phyloP scores from a whole-genome alignment of 805 yeast genomes.

The Suhomyces tanzawaensis region DNA sequence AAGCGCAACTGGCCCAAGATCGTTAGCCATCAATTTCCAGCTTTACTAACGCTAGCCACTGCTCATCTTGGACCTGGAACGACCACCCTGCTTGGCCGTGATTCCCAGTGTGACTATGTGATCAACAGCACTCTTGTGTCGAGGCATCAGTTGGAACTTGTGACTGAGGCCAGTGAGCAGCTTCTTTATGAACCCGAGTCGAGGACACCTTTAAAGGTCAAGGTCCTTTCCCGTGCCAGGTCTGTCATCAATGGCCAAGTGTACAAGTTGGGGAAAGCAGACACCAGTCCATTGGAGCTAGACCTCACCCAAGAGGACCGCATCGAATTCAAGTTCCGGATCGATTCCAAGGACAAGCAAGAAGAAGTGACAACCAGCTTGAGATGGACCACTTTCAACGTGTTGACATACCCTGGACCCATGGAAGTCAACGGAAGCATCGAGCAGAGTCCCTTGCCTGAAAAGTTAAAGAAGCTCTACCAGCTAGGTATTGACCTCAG shows the following conservation, averaged over 20 bases:
- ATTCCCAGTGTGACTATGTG: constrained; percentile 24
- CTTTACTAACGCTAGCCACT: constrained; percentile 1
- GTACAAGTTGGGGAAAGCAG: constrained; percentile 17
- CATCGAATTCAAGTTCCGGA: constrained; percentile 10
- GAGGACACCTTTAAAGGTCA: constrained; percentile 19
- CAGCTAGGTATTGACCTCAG: constrained; percentile 18
- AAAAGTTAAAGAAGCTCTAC: constrained; percentile 6
- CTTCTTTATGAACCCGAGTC: not conserved
- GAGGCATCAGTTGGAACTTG: constrained; percentile 26
- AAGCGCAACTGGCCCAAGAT: no score
- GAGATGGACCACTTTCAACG: constrained; percentile 11
- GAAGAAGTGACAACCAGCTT: constrained; percentile 7
- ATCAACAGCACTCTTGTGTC: constrained; percentile 31
- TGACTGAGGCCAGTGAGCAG: constrained; percentile 11
- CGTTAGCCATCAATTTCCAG: no score
- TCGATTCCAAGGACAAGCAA: constrained; percentile 3
- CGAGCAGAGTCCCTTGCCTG: not conserved
- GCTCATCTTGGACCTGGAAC: constrained; percentile 6
- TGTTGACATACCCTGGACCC: constrained; percentile 3
- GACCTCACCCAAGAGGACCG: constrained; percentile 10
- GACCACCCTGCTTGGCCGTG: constrained; percentile 28
- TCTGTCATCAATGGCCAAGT: constrained; percentile 26
- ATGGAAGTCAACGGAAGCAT: not conserved
- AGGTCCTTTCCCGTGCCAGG: constrained; percentile 29
- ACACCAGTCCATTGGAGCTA: constrained; percentile 6